Conservation (phyloP, 306 rosid genomes). For the Inga oerstediana region DNA sequence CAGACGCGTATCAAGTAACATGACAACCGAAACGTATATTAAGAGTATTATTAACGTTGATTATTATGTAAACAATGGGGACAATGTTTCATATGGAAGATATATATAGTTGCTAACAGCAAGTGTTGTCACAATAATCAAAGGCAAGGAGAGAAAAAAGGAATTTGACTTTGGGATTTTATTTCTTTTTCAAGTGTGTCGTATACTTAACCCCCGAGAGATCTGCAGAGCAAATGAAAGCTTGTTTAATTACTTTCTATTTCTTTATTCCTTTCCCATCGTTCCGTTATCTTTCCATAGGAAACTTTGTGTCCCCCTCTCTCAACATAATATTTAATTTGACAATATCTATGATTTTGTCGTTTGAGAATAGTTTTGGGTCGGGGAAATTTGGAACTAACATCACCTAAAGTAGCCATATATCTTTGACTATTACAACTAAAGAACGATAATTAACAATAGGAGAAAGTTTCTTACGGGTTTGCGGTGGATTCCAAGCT, state of each 20-base stretch:
- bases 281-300: conserved; percentile 34
- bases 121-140: conserved; percentile 30
- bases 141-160: conserved; percentile 34
- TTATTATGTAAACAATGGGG: conserved; percentile 32
- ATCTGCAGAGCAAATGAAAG: conserved; percentile 29
- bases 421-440: background rate
- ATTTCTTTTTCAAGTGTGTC: background rate
- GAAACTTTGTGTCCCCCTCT: background rate
- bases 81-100: conserved; percentile 43
- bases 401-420: conserved; percentile 4
- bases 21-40: conserved; percentile 28
- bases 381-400: conserved; percentile 28
- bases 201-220: conserved; percentile 28
- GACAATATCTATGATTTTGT: background rate
- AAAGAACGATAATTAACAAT: background rate
- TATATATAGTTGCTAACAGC: conserved; percentile 29
- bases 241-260: conserved; percentile 5
- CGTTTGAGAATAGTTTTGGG: conserved; percentile 28
- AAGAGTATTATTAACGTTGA: background rate
- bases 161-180: conserved; percentile 33
- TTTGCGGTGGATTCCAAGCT: conserved; percentile 95
- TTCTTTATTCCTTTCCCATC: conserved; percentile 40
- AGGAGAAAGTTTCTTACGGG: conserved; percentile 58
- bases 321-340: background rate
- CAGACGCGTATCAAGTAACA: conserved; percentile 47